These are phyloP conservation scores for Thermochaetoides thermophila DNA, from an alignment of 495 filamentous ascomycete species.

Conservation along the genomic window DNA sequence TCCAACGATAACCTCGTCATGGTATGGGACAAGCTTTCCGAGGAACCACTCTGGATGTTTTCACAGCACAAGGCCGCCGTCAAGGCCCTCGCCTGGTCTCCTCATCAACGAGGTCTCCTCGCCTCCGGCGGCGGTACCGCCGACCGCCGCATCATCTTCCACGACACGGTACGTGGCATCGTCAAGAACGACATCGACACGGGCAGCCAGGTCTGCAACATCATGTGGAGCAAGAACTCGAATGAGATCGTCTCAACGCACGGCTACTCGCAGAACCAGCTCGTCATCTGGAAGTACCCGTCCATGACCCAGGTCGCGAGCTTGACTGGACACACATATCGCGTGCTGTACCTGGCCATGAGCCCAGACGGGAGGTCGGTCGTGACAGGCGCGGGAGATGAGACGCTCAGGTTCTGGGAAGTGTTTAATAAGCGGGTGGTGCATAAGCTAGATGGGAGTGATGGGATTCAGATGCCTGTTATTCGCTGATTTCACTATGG, in stretches of 20 bases:
- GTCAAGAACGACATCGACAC: constrained; percentile 80
- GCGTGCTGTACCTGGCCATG: constrained; percentile 93
- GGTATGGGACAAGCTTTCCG: constrained; percentile 89
- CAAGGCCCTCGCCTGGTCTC: constrained; percentile 98
- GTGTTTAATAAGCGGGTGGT: too few species aligned
- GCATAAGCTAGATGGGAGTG: too few species aligned
- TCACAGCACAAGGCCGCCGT: constrained; percentile 88
- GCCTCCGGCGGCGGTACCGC: constrained; percentile 95
- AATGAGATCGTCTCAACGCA: constrained; percentile 96
- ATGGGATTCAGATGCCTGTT: too few species aligned
- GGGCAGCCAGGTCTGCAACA: constrained; percentile 91
- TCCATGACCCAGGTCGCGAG: constrained; percentile 93
- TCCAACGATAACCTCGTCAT: constrained; percentile 98
- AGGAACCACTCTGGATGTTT: constrained; percentile 81
- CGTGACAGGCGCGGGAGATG: constrained; percentile 91
- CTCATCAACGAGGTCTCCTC: constrained; percentile 81
- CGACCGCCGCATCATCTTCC: constrained; percentile 91
- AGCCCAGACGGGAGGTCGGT: constrained; percentile 87
- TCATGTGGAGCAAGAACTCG: constrained; percentile 88
- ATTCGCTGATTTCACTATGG: too few species aligned
- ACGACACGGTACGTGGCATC: constrained; percentile 74
- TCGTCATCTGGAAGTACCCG: constrained; percentile 97
- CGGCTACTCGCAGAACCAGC: constrained; percentile 95
- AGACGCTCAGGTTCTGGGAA: constrained; percentile 94
- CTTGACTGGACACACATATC: constrained; percentile 88